Evolutionary conservation across 2,329 filamentous ascomycete species (phyloP), one percentile per base, ranked within the genome.

Genomic region (Pyricularia grisea): DNA sequence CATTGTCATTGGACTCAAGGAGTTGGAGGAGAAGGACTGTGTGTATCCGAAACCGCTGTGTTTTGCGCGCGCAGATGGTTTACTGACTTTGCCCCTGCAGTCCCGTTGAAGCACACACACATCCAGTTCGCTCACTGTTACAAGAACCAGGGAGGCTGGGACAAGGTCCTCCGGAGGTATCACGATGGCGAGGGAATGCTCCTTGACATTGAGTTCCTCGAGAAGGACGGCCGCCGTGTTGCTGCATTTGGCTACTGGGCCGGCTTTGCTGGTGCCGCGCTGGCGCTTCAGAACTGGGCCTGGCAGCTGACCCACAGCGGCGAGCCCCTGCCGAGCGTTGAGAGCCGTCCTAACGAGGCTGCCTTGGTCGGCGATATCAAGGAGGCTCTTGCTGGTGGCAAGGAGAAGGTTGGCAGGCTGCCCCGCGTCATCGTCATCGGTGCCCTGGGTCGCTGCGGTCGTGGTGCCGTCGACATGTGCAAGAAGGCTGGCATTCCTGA

Each of bases 141-240:
- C 82, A 93, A 93, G 84, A 81, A 86, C 73, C 92, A 95, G 80
- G 87, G 81, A 31, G 90, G 90, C 31, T 97, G 92, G 92, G 87
- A 92, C 70, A 85, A 87, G 61, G 91, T 93, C 6, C 87, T 97
- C n/a, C 84, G 88, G 69, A 86, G 94, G 69, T 97, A 93, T 78
- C 86, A 91, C 31, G 85, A 88, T 28, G 93, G 92, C 70, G 88
- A 88, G 68, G 92, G 92, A 73, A 90, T 87, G 0, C 87, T 97
- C 17, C 87, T 93, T 70, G 94, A 97, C 75, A 85, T 97, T 55
- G 94, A 97, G 77, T 97, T 97, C 78, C 83, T 97, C 58, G 90
- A 96, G 73, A 86, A 89, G 72, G 84, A 81, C 33, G 91, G 91
- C 55, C 84, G 91, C 65, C 82, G 92, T 71, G 89, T 94, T 1